Evolutionary conservation across 495 filamentous ascomycete genomes (phyloP), one percentile per base, ranked within the genome.

Genomic region (Apodospora peruviana): DNA sequence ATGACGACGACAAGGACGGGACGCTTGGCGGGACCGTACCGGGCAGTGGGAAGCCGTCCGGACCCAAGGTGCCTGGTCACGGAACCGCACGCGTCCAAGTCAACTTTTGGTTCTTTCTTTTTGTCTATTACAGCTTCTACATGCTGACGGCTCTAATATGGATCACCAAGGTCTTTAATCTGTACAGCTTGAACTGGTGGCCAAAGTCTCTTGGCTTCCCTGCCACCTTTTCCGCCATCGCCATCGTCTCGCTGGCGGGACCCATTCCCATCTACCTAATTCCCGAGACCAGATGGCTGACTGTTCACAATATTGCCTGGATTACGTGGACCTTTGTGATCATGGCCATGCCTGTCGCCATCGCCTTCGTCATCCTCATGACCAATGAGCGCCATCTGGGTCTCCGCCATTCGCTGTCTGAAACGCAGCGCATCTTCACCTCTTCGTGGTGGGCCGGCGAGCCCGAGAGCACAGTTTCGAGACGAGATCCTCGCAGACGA

Each of bases 91-190:
- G 70, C 22, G 80, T 83, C 4, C 74, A 73, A 40, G 72, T 84
- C 49, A 83, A 82, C 66, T 84, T 84, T 53, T 83, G 80, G 80
- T 82, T 81, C 67, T 84, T 83, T 62, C 68, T 84, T 3, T 73
- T 79, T 16, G 71, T 82, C 35, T 84, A 83, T 66, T 84, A 84
- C 59, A 77, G 77, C 20, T 78, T 82, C 57, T 84, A 84, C 61
- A 82, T 79, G 55, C 57, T 82, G 20, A 79, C 78, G 5, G 80
- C 78, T 3, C 62, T 84, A 51, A 74, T 82, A 23, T 84, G 80
- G 80, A 80, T 84, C 41, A 84, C 81, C 37, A 84, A 84, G 51
- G 70, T 84, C 1, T 84, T 84, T 60, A 84, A 84, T 59, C 66
- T 84, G 20, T 84, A 84, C 62, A 80, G 76, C 37, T 66, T 84